Conservation (phyloP, 179 eudicot species). For the Corrigiola litoralis region DNA sequence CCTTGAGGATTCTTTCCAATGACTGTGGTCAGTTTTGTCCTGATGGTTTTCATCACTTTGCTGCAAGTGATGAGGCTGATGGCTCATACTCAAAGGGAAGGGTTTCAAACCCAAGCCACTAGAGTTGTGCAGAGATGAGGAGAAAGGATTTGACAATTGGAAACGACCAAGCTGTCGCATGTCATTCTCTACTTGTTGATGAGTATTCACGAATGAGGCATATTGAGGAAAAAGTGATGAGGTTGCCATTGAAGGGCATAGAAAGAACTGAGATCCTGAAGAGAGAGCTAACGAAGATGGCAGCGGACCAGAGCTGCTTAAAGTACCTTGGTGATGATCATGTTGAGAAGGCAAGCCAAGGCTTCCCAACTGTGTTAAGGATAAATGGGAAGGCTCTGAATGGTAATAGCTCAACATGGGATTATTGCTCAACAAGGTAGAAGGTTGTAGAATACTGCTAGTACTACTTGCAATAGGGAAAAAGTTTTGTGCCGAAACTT, state of each 20-base stretch:
- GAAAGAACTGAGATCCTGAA: conserved; percentile 31
- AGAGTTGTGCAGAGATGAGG: conserved; percentile 19
- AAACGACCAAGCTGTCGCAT: conserved; percentile 24
- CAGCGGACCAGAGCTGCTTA: conserved; percentile 10
- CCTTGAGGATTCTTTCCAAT: conserved; percentile 12
- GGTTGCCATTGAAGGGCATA: conserved; percentile 29
- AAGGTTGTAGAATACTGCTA: conserved; percentile 17
- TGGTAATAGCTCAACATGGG: conserved; percentile 29
- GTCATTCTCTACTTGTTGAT: conserved; percentile 28
- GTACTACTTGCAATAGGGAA: conserved; percentile 32
- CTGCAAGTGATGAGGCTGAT: conserved; percentile 22
- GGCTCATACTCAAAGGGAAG: conserved; percentile 29
- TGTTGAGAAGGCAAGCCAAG: conserved; percentile 19
- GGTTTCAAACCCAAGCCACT: conserved; percentile 29
- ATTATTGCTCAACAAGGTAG: conserved; percentile 26
- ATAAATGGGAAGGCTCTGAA: conserved; percentile 36
- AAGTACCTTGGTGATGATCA: conserved; percentile 15
- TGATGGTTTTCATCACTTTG: conserved; percentile 14
- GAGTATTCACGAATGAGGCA: conserved; percentile 13
- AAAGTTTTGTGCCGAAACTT: conserved; percentile 38
- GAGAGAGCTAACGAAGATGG: conserved; percentile 29
- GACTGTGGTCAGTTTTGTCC: conserved; percentile 10
- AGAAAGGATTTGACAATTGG: conserved; percentile 20
- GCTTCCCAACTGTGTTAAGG: conserved; percentile 34
- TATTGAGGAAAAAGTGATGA: conserved; percentile 20